Conservation (phyloP, 805 yeast genomes). For the Wickerhamomyces mucosus region DNA sequence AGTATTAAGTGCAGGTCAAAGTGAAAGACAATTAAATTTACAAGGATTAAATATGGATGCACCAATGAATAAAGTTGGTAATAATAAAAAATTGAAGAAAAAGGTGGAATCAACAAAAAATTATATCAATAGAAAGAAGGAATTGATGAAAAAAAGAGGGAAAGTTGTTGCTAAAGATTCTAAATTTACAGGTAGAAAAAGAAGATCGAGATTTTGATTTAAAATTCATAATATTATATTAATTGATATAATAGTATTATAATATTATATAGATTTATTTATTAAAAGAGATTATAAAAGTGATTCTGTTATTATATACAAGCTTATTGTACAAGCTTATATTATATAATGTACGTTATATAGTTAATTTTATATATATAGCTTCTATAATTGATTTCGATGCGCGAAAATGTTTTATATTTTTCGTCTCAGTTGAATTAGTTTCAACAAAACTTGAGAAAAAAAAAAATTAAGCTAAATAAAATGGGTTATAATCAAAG, state of each 20-base stretch:
- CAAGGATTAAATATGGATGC: slow-evolving; percentile 77
- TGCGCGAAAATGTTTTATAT: too few relatives aligned
- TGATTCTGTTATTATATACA: too few relatives aligned
- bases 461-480: too few relatives aligned
- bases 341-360: too few relatives aligned
- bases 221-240: too few relatives aligned
- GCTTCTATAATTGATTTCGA: too few relatives aligned
- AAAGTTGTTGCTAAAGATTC: slow-evolving; percentile 83
- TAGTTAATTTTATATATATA: neutral
- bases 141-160: slow-evolving; percentile 85
- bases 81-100: slow-evolving; percentile 24
- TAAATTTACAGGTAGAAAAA: slow-evolving; percentile 81
- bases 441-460: too few relatives aligned
- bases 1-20: slow-evolving; percentile 78
- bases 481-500: too few relatives aligned
- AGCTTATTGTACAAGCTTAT: too few relatives aligned
- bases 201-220: slow-evolving; percentile 58
- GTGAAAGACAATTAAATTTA: slow-evolving; percentile 68
- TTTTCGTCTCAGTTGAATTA: too few relatives aligned
- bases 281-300: too few relatives aligned
- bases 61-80: slow-evolving; percentile 35
- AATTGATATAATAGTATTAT: neutral
- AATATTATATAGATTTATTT: too few relatives aligned
- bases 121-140: slow-evolving; percentile 85
- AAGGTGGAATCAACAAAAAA: slow-evolving; percentile 68